Base-by-base conservation (phyloP, 495 filamentous ascomycete species). In the Corynascus novoguineensis region DNA sequence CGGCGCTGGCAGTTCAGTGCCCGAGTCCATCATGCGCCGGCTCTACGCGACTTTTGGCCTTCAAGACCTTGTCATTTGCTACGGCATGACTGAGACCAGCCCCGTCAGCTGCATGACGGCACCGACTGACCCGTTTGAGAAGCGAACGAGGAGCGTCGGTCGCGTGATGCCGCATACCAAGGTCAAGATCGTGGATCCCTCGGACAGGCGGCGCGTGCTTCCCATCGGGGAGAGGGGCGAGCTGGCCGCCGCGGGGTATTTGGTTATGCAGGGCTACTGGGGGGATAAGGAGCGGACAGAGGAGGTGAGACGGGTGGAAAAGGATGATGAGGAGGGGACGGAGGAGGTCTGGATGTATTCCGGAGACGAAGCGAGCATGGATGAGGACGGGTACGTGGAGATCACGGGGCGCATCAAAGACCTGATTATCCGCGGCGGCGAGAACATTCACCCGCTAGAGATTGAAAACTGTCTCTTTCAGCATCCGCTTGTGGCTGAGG, bases 31-130 rank as follows among this genome's bases (percentile, higher is more conserved):
- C 24, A 96, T 98, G 93, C 81, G 83, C 15, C 85, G 82, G 56
- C 67, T 98, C 15, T 88, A 92, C 62, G 74, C 74, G 34, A 76
- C 68, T n/a, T 74, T 97, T 5, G 95, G 95, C 46, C 73, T 98
- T 28, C 84, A 81, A 0, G 88, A 96, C 28, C 66, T 97, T 53
- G 96, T 92, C 0, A 97, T 96, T 62, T 96, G 93, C 75, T 98
- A 98, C 70, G 93, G 91, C 35, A 98, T 98, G 93, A 98, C 93
- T 14, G 93, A 98, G 71, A 98, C 93, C 0, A 86, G 82, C 46
- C 93, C 93, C n/a, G 91, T 96, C 0, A 87, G 83, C 38, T 83
- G 82, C 44, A 97, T 97, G 92, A 98, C 92, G 0, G 81, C 86
- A 0, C 92, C 87, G 0, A 72, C 83, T 37, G 93, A 97, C 65